These are phyloP conservation scores for Puccinia hordei DNA, from an alignment of 1,284 basidiomycete genomes.

Conservation along the genomic window DNA sequence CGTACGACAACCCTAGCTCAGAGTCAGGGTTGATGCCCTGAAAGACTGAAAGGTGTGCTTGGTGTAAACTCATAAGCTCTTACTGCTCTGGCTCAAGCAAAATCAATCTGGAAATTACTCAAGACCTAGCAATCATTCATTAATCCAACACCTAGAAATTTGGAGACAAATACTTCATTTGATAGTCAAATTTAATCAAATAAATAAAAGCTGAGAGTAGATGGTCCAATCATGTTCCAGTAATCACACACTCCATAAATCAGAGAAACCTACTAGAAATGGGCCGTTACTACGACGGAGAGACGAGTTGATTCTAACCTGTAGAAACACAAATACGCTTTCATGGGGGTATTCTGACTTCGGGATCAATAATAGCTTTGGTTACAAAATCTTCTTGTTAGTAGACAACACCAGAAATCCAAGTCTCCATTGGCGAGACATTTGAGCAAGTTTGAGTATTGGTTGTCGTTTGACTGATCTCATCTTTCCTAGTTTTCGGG, in stretches of 20 bases:
- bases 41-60: too few species aligned
- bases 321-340: not conserved
- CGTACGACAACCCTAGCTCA: too few species aligned
- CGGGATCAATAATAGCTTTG: not conserved
- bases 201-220: too few species aligned
- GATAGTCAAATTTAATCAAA: too few species aligned
- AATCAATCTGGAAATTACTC: not conserved
- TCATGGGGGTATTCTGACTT: not conserved
- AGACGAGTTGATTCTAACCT: not conserved
- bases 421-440: not conserved
- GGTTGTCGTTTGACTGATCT: not conserved
- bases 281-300: too few species aligned
- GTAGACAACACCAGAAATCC: not conserved
- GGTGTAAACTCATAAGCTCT: too few species aligned
- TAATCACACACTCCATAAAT: too few species aligned
- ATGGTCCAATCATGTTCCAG: too few species aligned
- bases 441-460: not conserved
- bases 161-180: not conserved
- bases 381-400: not conserved
- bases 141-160: not conserved
- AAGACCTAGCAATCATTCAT: not conserved
- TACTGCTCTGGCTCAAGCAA: too few species aligned
- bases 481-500: not conserved
- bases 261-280: too few species aligned
- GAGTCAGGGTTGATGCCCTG: too few species aligned